phyloP scores from a whole-genome alignment of 345 rosid genomes.

The Hibiscus trionum region DNA sequence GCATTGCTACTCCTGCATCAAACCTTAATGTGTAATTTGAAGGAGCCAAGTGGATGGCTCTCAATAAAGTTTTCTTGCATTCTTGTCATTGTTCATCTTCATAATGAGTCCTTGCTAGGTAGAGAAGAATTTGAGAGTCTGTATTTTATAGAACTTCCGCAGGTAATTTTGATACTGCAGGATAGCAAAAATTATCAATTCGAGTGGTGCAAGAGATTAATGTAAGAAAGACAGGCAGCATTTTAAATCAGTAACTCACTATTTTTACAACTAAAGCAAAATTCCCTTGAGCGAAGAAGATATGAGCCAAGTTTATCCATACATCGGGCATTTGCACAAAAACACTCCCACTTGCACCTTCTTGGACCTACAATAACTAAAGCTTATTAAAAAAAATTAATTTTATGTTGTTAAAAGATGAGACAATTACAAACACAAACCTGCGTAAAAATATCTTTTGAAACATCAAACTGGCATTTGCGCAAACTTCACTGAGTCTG shows the following conservation, averaged over 20 bases:
- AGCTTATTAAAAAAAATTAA: constrained; percentile 8
- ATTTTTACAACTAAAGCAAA: constrained; percentile 91
- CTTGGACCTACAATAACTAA: constrained; percentile 66
- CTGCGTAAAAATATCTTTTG: constrained; percentile 92
- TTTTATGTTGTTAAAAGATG: constrained; percentile 7
- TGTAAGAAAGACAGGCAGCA: not conserved
- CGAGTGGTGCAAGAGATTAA: not conserved
- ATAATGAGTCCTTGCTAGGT: constrained; percentile 91
- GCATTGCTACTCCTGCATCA: constrained; percentile 98
- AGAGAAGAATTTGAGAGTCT: constrained; percentile 86
- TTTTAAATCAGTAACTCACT: constrained; percentile 30
- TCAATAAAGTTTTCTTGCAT: constrained; percentile 85
- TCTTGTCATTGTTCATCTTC: constrained; percentile 99
- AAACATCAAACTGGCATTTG: constrained; percentile 90
- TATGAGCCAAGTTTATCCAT: constrained; percentile 97
- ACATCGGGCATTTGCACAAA: constrained; percentile 97
- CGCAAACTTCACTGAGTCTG: too few relatives aligned
- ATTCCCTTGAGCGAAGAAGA: constrained; percentile 94
- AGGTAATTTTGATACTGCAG: constrained; percentile 96
- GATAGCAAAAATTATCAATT: constrained; percentile 10
- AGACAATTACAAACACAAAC: constrained; percentile 30
- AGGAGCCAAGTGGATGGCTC: constrained; percentile 93
- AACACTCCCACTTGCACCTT: constrained; percentile 96
- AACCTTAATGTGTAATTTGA: constrained; percentile 88
- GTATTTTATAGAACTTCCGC: constrained; percentile 86